These are phyloP conservation scores for Podaxis sp. DNA, from an alignment of 768 basidiomycete species.

Conservation along the genomic window DNA sequence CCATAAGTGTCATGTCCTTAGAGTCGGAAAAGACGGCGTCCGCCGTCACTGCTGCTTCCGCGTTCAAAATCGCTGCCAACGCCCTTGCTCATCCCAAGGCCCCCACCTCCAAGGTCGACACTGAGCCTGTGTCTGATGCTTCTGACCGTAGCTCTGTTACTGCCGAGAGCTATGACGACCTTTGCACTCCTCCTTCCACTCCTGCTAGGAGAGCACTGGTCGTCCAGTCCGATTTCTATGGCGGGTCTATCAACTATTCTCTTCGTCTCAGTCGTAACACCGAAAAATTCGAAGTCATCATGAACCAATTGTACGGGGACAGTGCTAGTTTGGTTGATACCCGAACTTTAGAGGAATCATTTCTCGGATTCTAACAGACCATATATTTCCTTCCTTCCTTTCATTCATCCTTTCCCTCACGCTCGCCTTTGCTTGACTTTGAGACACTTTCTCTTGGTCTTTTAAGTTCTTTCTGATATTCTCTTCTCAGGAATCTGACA, in stretches of 20 bases:
- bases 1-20: background rate
- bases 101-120: background rate
- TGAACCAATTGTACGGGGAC: background rate
- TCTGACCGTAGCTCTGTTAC: background rate
- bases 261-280: background rate
- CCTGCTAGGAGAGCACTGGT: background rate
- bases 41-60: background rate
- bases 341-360: background rate
- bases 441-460: too few relatives aligned
- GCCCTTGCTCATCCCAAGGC: background rate
- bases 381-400: too few relatives aligned
- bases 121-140: background rate
- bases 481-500: too few relatives aligned
- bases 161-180: background rate
- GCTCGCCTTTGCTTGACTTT: too few relatives aligned
- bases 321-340: background rate
- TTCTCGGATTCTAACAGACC: background rate
- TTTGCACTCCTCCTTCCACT: background rate
- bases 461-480: too few relatives aligned
- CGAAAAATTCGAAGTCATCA: background rate
- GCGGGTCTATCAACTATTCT: constrained; percentile 1
- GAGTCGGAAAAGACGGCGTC: background rate
- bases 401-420: too few relatives aligned
- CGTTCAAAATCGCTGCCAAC: background rate
- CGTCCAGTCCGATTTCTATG: background rate